Conservation (phyloP, 352 stramenopile genomes). For the Globisporangium lucens region DNA sequence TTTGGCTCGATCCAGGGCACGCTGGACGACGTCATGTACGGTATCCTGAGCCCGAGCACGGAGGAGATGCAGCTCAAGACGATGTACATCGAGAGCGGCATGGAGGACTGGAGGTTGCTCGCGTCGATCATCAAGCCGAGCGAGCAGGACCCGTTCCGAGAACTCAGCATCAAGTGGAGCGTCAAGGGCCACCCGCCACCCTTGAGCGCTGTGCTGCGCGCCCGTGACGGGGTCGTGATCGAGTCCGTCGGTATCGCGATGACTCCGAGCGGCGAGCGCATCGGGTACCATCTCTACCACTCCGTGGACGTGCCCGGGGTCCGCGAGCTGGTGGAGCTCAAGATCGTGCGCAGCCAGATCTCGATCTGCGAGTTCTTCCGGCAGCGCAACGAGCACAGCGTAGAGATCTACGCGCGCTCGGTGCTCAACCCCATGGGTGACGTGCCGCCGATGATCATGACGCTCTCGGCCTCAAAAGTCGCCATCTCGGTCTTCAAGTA, state of each 20-base stretch:
- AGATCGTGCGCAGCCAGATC: slow-evolving; percentile 4
- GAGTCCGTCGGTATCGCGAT: not conserved
- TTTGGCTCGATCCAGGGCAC: slow-evolving; percentile 31
- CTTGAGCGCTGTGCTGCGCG: not conserved
- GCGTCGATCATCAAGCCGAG: not conserved
- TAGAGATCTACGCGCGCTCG: slow-evolving; percentile 1
- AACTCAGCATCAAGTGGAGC: not conserved
- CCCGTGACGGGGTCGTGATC: not conserved
- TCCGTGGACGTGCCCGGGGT: not conserved
- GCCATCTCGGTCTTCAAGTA: slow-evolving; percentile 3
- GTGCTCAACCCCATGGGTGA: slow-evolving; percentile 3
- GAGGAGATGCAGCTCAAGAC: slow-evolving; percentile 53
- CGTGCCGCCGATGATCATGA: not conserved
- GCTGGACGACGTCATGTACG: not conserved
- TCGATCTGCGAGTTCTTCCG: slow-evolving; percentile 11
- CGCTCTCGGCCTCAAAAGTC: not conserved
- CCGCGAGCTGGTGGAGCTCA: slow-evolving; percentile 5
- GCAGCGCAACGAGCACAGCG: not conserved
- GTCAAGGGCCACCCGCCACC: not conserved
- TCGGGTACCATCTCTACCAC: not conserved
- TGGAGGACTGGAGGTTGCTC: slow-evolving; percentile 34
- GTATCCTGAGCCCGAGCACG: slow-evolving; percentile 9
- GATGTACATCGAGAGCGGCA: slow-evolving; percentile 43
- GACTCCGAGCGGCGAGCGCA: not conserved
- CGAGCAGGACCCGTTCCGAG: not conserved